A percentile compares a stretch with the other conserved stretches of the same genome.
These are phyloP conservation scores for Fusarium bulbicola DNA, from an alignment of 2,329 filamentous ascomycete species.

Conservation along the genomic window DNA sequence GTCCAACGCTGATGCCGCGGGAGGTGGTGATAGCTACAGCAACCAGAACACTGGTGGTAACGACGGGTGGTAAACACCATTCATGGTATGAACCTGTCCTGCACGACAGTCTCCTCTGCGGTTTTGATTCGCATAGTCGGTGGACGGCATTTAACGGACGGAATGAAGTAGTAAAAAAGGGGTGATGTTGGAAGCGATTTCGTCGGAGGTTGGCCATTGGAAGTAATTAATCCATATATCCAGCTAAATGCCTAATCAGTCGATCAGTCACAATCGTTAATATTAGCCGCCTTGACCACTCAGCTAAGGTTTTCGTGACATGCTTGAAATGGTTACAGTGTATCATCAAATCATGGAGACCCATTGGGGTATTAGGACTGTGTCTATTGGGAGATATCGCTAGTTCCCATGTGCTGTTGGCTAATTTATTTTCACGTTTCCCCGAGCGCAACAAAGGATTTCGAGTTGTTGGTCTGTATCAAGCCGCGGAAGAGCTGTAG, in stretches of 20 bases:
- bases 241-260: not conserved
- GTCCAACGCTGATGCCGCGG: conserved; percentile 3
- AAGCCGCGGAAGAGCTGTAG: not conserved
- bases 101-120: not conserved
- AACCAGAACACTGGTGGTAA: conserved; percentile 4
- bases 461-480: not conserved
- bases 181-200: conserved; percentile 11
- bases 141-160: not conserved
- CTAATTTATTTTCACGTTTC: not conserved
- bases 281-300: not conserved
- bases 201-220: conserved; percentile 2
- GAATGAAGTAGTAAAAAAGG: not conserved
- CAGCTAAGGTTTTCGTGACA: not conserved
- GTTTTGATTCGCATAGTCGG: not conserved
- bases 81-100: not conserved
- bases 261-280: not conserved
- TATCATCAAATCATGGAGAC: not conserved
- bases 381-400: not conserved
- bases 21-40: conserved; percentile 2
- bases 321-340: not conserved
- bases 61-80: conserved; percentile 29
- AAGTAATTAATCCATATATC: not conserved
- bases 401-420: not conserved
- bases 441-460: not conserved
- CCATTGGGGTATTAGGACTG: not conserved